These are phyloP conservation scores for Plasmodium gaboni DNA, from an alignment of 169 alveolate genomes.

Conservation along the genomic window DNA sequence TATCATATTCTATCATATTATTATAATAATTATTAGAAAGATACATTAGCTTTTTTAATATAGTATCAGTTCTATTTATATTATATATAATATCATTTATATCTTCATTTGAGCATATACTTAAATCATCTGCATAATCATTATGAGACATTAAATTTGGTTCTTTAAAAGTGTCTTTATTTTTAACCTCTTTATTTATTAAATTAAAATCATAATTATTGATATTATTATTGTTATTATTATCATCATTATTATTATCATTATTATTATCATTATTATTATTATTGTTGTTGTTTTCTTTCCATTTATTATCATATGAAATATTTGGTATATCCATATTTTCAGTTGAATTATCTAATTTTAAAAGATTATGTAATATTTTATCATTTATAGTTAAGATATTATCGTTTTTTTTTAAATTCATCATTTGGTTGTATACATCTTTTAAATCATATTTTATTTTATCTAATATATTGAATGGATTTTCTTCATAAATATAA, in stretches of 20 bases:
- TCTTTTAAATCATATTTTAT: slow-evolving; percentile 45
- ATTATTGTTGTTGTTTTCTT: background rate
- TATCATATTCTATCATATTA: slow-evolving; percentile 24
- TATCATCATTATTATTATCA: background rate
- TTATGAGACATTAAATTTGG: too few relatives aligned
- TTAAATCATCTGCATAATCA: background rate
- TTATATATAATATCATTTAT: slow-evolving; percentile 20
- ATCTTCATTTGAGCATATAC: slow-evolving; percentile 18
- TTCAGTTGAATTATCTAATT: slow-evolving; percentile 13
- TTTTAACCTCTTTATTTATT: slow-evolving; percentile 1
- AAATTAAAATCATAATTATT: background rate
- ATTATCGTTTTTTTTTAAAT: slow-evolving; percentile 19
- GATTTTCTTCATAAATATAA: slow-evolving; percentile 15
- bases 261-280: background rate
- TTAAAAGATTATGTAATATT: slow-evolving; percentile 15
- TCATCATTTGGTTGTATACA: slow-evolving; percentile 42
- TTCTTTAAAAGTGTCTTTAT: background rate
- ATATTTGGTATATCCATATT: background rate
- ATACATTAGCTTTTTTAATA: slow-evolving; percentile 24
- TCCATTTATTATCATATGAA: background rate
- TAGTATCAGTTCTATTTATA: slow-evolving; percentile 27
- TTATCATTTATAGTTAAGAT: background rate
- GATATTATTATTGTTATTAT: background rate
- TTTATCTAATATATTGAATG: slow-evolving; percentile 23
- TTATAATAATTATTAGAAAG: slow-evolving; percentile 31